A percentile compares a stretch with the other conserved stretches of the same genome.
Evolutionary conservation across 257 asterid genomes (phyloP).

Genomic region (Petunia axillaris): DNA sequence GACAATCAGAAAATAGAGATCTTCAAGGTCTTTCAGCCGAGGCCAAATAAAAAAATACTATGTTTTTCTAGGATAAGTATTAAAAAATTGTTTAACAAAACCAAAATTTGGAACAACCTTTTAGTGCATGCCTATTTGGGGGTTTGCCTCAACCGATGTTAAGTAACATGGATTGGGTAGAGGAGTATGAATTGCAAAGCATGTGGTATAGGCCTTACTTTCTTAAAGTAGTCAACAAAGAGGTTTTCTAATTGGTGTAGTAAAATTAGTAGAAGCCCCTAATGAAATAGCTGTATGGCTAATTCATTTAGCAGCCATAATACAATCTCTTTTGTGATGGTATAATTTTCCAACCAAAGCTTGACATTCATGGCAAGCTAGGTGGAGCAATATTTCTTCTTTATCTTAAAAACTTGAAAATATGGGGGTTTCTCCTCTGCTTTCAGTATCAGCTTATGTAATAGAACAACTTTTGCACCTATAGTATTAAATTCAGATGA

Average conservation of each 20-base stretch:
- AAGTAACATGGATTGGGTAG: not conserved
- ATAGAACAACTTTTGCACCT: not conserved
- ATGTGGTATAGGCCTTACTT: not conserved
- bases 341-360: not conserved
- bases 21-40: not conserved
- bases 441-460: not conserved
- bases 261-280: not conserved
- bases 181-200: not conserved
- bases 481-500: not conserved
- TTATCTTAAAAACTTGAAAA: constrained; percentile 5
- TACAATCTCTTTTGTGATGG: not conserved
- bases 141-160: constrained; percentile 5
- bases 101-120: not conserved
- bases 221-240: constrained; percentile 2
- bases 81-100: not conserved
- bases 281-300: constrained; percentile 8
- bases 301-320: not conserved
- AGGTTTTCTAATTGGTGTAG: not conserved
- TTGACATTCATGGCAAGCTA: constrained; percentile 10
- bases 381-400: not conserved
- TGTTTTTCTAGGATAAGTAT: not conserved
- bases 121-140: not conserved
- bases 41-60: not conserved
- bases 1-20: not conserved
- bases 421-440: not conserved